A percentile compares a stretch with the other conserved stretches of the same genome.
Evolutionary conservation across 2,329 filamentous ascomycete genomes (phyloP).

Genomic region (Pyrenophora teres): DNA sequence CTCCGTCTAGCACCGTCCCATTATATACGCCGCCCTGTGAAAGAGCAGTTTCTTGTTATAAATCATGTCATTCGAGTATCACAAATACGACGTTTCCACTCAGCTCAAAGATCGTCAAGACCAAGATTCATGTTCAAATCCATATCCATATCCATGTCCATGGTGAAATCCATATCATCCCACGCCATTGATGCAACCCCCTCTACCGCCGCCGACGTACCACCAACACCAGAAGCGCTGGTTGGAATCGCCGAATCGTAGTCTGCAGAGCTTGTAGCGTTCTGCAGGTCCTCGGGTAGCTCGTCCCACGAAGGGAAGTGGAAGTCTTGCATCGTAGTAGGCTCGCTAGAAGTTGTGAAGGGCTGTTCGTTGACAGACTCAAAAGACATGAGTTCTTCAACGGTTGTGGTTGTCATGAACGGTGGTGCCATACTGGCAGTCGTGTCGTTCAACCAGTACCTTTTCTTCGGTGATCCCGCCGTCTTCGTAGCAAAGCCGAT

Average conservation of each 20-base stretch:
- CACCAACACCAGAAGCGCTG: conserved; percentile 9
- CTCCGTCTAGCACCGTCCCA: too few relatives aligned
- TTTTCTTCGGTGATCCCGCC: conserved; percentile 9
- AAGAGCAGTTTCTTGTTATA: too few relatives aligned
- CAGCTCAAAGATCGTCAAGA: conserved; percentile 10
- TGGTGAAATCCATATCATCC: conserved; percentile 42
- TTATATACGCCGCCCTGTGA: too few relatives aligned
- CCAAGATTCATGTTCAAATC: conserved; percentile 31
- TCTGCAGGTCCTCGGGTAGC: conserved; percentile 29
- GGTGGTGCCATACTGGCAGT: conserved; percentile 8
- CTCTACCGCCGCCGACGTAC: conserved; percentile 10
- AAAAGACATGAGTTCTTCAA: conserved; percentile 9
- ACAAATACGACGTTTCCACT: not conserved
- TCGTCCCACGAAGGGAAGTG: conserved; percentile 38
- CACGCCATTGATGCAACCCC: conserved; percentile 24
- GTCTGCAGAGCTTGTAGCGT: conserved; percentile 28
- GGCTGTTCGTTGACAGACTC: conserved; percentile 9
- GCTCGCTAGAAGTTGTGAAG: conserved; percentile 2
- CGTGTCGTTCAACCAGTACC: conserved; percentile 13
- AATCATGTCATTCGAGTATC: not conserved
- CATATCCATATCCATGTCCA: conserved; percentile 42
- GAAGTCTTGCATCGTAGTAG: conserved; percentile 18
- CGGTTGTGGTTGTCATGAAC: not conserved
- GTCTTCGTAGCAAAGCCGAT: conserved; percentile 17
- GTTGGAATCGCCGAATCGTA: conserved; percentile 22